phyloP scores from a whole-genome alignment of 1,284 basidiomycete species.

The Rhodotorula sp. region DNA sequence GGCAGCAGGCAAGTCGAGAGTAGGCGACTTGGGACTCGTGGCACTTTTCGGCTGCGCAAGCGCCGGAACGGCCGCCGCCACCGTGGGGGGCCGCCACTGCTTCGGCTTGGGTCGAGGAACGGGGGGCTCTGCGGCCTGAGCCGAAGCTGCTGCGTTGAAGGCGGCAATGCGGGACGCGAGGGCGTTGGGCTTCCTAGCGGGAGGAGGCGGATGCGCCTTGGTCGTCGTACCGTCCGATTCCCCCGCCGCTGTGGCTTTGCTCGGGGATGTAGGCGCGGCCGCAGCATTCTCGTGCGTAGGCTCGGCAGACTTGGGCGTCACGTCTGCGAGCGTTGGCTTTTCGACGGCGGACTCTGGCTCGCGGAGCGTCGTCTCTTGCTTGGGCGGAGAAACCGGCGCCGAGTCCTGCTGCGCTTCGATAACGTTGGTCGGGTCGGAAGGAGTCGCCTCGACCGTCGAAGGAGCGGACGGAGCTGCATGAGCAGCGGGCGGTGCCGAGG shows the following conservation, averaged over 20 bases:
- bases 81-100: constrained; percentile 37
- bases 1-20: constrained; percentile 25
- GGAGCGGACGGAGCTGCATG: too few relatives aligned
- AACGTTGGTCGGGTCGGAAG: neutral
- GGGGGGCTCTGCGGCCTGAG: constrained; percentile 49
- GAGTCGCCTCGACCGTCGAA: constrained; percentile 3
- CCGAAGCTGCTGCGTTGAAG: constrained; percentile 41
- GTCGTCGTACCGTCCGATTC: constrained; percentile 48
- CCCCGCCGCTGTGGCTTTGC: neutral
- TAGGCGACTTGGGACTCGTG: constrained; percentile 34
- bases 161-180: constrained; percentile 53
- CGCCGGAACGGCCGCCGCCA: constrained; percentile 44
- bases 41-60: constrained; percentile 17
- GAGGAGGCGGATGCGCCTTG: constrained; percentile 42
- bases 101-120: constrained; percentile 60
- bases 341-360: constrained; percentile 4
- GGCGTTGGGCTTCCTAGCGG: constrained; percentile 39
- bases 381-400: neutral
- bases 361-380: constrained; percentile 4
- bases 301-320: neutral
- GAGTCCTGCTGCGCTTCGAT: neutral
- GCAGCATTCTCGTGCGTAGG: neutral
- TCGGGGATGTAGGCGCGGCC: neutral
- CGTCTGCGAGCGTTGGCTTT: constrained; percentile 10
- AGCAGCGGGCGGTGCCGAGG: constrained; percentile 8